These are phyloP conservation scores for Penicillium sp. DNA, from an alignment of 2,329 filamentous ascomycete genomes.

Conservation along the genomic window DNA sequence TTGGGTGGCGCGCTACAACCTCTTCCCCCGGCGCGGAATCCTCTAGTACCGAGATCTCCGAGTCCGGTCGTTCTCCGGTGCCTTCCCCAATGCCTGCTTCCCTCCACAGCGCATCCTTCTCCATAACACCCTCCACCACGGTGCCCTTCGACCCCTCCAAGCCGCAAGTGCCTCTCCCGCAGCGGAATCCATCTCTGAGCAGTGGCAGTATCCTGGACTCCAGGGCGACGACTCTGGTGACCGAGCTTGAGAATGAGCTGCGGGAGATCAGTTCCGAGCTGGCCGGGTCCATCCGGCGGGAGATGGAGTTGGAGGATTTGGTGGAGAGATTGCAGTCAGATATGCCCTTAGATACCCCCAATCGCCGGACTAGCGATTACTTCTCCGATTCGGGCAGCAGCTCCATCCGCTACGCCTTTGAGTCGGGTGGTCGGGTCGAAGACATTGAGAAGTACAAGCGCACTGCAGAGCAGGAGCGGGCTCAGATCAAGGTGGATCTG, in stretches of 20 bases:
- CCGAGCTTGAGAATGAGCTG: slow-evolving; percentile 88
- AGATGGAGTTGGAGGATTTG: slow-evolving; percentile 93
- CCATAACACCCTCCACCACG: too few relatives aligned
- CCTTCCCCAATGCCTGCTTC: slow-evolving; percentile 50
- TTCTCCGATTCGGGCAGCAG: slow-evolving; percentile 93
- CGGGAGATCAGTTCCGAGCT: slow-evolving; percentile 88
- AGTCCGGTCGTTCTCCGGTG: slow-evolving; percentile 50
- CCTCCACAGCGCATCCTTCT: too few relatives aligned
- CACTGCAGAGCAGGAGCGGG: slow-evolving; percentile 81
- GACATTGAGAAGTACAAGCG: slow-evolving; percentile 77
- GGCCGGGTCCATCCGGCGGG: slow-evolving; percentile 81
- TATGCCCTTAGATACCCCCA: slow-evolving; percentile 46
- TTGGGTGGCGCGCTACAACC: slow-evolving; percentile 53
- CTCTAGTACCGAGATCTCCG: slow-evolving; percentile 56
- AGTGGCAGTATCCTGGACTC: too few relatives aligned
- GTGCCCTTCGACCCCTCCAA: too few relatives aligned
- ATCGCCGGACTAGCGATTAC: slow-evolving; percentile 85
- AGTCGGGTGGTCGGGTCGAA: slow-evolving; percentile 50
- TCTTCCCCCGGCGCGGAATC: slow-evolving; percentile 50
- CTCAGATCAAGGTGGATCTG: slow-evolving; percentile 73
- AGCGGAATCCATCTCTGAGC: too few relatives aligned
- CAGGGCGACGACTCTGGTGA: too few relatives aligned
- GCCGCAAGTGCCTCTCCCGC: too few relatives aligned
- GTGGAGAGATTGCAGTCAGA: slow-evolving; percentile 82
- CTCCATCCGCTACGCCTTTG: slow-evolving; percentile 65